A percentile compares a stretch with the other conserved stretches of the same genome.
phyloP scores from a whole-genome alignment of 2,329 filamentous ascomycete species.

The Claviceps sp. region DNA sequence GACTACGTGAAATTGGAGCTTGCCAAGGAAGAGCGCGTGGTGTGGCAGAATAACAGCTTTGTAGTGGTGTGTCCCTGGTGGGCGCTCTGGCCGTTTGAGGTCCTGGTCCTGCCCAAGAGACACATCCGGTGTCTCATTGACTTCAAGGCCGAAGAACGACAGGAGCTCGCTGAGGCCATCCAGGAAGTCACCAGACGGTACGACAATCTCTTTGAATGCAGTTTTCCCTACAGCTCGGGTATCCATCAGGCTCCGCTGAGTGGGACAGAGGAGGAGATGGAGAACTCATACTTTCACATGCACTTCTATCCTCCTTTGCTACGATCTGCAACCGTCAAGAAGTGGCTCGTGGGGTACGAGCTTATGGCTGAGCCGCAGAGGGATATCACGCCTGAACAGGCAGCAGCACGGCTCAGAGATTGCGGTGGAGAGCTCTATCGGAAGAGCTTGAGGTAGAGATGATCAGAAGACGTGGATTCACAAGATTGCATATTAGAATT shows the following conservation, averaged over 20 bases:
- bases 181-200: constrained; percentile 83
- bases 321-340: constrained; percentile 82
- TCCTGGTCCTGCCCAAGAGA: constrained; percentile 72
- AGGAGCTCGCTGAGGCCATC: constrained; percentile 67
- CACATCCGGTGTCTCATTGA: constrained; percentile 81
- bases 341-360: constrained; percentile 95
- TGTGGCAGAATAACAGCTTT: constrained; percentile 79
- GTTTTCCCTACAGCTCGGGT: constrained; percentile 93
- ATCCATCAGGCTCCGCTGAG: constrained; percentile 88
- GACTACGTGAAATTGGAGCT: constrained; percentile 81
- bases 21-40: constrained; percentile 68
- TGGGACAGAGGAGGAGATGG: constrained; percentile 68
- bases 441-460: constrained; percentile 27
- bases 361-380: constrained; percentile 95
- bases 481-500: not conserved
- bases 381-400: constrained; percentile 95
- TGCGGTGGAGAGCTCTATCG: constrained; percentile 79
- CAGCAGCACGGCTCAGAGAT: constrained; percentile 59
- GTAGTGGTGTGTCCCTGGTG: constrained; percentile 91
- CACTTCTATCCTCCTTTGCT: constrained; percentile 95
- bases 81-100: constrained; percentile 95
- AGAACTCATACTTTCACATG: constrained; percentile 84
- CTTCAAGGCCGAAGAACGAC: constrained; percentile 55
- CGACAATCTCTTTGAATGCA: constrained; percentile 94
- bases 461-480: not conserved